phyloP scores from a whole-genome alignment of 2,329 filamentous ascomycete genomes.

The Emergomyces orientalis region DNA sequence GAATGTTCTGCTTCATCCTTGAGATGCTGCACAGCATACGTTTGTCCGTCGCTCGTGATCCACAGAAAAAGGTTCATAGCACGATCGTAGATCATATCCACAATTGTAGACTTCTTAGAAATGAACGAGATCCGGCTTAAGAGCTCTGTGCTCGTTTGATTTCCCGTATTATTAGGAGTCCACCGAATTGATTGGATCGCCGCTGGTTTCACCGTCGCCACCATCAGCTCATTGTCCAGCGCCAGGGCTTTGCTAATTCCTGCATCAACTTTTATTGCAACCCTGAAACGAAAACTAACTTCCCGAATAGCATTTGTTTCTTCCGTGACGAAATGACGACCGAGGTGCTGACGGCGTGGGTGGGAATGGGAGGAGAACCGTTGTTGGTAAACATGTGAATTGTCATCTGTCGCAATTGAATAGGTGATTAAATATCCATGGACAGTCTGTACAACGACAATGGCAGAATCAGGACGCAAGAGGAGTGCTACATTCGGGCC shows the following conservation, averaged over 20 bases:
- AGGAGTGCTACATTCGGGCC: slow-evolving; percentile 77
- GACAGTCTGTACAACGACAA: slow-evolving; percentile 81
- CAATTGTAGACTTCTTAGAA: slow-evolving; percentile 63
- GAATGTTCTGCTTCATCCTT: slow-evolving; percentile 35
- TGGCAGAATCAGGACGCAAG: slow-evolving; percentile 81
- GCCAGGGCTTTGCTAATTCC: slow-evolving; percentile 82
- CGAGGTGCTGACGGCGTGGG: slow-evolving; percentile 37
- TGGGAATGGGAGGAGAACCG: slow-evolving; percentile 51
- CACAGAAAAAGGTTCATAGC: slow-evolving; percentile 95
- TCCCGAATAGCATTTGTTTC: slow-evolving; percentile 77
- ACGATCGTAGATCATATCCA: slow-evolving; percentile 84
- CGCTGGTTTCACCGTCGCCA: slow-evolving; percentile 81
- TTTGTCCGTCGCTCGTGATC: slow-evolving; percentile 79
- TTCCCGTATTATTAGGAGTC: slow-evolving; percentile 71
- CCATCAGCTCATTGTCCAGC: slow-evolving; percentile 83
- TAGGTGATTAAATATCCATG: slow-evolving; percentile 89
- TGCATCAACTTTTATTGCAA: slow-evolving; percentile 97
- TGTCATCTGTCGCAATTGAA: slow-evolving; percentile 73
- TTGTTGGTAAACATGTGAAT: slow-evolving; percentile 74
- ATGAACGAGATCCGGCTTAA: slow-evolving; percentile 81
- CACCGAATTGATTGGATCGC: slow-evolving; percentile 96
- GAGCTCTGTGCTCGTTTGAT: slow-evolving; percentile 83
- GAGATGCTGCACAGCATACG: slow-evolving; percentile 77
- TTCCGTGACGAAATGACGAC: slow-evolving; percentile 57
- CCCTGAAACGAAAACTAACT: slow-evolving; percentile 82